Evolutionary conservation across 331 rosid genomes (phyloP).

Genomic region (Prunus yedoensis): DNA sequence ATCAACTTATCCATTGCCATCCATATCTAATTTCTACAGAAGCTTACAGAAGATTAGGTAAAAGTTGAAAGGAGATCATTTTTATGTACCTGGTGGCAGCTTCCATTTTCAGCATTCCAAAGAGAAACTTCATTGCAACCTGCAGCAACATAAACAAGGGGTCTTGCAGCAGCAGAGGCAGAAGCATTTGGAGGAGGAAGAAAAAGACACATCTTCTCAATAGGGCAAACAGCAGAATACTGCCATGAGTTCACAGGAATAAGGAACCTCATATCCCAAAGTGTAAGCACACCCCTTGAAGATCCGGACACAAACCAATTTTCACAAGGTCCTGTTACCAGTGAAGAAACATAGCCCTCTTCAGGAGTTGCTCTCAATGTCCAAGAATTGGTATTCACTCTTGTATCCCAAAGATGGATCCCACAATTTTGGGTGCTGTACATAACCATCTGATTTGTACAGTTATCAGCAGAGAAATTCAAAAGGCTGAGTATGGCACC

Average conservation of each 20-base stretch:
- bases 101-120: slow-evolving; percentile 98
- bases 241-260: slow-evolving; percentile 88
- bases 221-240: slow-evolving; percentile 80
- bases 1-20: not conserved
- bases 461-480: slow-evolving; percentile 63
- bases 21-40: slow-evolving; percentile 1
- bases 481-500: slow-evolving; percentile 76
- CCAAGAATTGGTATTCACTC: slow-evolving; percentile 77
- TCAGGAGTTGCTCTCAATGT: slow-evolving; percentile 79
- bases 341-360: slow-evolving; percentile 79
- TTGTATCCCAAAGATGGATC: slow-evolving; percentile 94
- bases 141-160: slow-evolving; percentile 93
- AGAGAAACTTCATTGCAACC: slow-evolving; percentile 96
- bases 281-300: slow-evolving; percentile 86
- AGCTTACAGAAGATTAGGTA: not conserved
- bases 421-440: slow-evolving; percentile 93
- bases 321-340: slow-evolving; percentile 79
- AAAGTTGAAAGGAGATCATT: slow-evolving; percentile 17
- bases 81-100: slow-evolving; percentile 88
- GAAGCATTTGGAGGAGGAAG: slow-evolving; percentile 74
- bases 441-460: slow-evolving; percentile 61
- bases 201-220: slow-evolving; percentile 87
- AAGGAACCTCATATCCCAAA: slow-evolving; percentile 96
- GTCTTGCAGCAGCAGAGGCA: slow-evolving; percentile 69
- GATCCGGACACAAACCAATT: slow-evolving; percentile 98